Percentiles rank a stretch among this genome's conserved stretches.
Evolutionary conservation across 1,284 basidiomycete species (phyloP).

Genomic region (Tilletiopsis washingtonensis): DNA sequence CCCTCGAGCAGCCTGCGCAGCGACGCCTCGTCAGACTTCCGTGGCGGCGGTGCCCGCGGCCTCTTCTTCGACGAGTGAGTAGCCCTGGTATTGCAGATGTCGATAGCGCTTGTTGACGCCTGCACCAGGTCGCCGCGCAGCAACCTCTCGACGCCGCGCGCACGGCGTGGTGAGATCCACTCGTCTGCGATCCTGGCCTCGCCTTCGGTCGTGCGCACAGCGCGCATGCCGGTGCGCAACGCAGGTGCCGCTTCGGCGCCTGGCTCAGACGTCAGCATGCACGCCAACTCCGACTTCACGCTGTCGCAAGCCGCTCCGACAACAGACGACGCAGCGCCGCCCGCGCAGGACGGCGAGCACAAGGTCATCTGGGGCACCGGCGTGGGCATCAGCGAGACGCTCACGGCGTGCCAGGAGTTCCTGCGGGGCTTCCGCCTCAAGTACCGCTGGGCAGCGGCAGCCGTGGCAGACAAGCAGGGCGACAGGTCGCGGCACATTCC

Average conservation of each 20-base stretch:
- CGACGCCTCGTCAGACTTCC: constrained; percentile 10
- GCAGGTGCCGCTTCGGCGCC: background rate
- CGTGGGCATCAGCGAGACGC: constrained; percentile 79
- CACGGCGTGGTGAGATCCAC: constrained; percentile 41
- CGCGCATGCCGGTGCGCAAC: constrained; percentile 49
- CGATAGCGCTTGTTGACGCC: background rate
- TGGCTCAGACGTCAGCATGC: background rate
- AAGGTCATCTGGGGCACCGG: constrained; percentile 94
- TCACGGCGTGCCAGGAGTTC: constrained; percentile 83
- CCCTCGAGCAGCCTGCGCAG: constrained; percentile 19
- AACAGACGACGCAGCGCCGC: constrained; percentile 17
- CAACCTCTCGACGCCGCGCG: constrained; percentile 28
- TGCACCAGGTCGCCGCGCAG: constrained; percentile 6
- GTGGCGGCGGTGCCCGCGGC: constrained; percentile 25
- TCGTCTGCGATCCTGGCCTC: constrained; percentile 31
- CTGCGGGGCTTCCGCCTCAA: constrained; percentile 87
- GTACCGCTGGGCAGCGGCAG: constrained; percentile 59
- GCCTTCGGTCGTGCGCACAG: constrained; percentile 50
- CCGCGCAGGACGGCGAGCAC: constrained; percentile 56
- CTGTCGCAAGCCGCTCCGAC: constrained; percentile 31
- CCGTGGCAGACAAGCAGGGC: too few relatives aligned
- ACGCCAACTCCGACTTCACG: constrained; percentile 13
- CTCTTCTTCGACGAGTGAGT: constrained; percentile 38
- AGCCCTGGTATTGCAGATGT: background rate
- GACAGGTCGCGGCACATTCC: too few relatives aligned